Evolutionary conservation across 2,329 filamentous ascomycete genomes (phyloP), one percentile per base, ranked within the genome.

Genomic region (Sordariomycetes sp.): DNA sequence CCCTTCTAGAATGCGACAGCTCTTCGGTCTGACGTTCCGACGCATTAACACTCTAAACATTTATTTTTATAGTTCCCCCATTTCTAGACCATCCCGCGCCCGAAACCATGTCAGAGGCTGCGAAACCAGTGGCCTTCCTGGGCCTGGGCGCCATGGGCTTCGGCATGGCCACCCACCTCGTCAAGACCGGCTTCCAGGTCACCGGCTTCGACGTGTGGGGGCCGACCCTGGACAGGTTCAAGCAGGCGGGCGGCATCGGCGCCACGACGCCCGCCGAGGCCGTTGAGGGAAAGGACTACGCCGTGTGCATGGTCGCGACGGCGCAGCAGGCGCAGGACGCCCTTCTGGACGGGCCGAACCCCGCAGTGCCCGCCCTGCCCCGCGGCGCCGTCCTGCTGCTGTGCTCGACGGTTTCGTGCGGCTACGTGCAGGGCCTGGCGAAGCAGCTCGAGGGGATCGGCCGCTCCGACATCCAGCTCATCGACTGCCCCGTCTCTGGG

Each of bases 61-160:
- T 32, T 32, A 32, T 32, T 32, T 32, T 32, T 32, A 32, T 32
- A 32, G 28, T 32, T 32, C 28, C 28, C 28, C 8, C 8, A 32
- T 32, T n/a, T n/a, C n/a, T 48, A n/a, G 18, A 48, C 43, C 50
- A 12, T 52, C 22, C 6, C 28, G 6, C 6, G 24, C n/a, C 48
- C n/a, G n/a, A n/a, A 14, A 52, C 16, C 11, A 52, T 70, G 64
- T 59, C 69, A 20, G 60, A 66, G 54, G 24, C 53, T 18, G 76
- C 74, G 61, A 69, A 70, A 3, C 66, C 69, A 3, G 63, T 88
- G 58, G 80, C 82, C 62, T 89, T 90, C 71, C 85, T 88, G 62
- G 88, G 88, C 75, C 84, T 91, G 3, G 88, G 88, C 59, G 87
- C 87, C 71, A 90, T 90, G 88, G 88, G 88, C 67, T 88, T 89